A percentile compares a stretch with the other conserved stretches of the same genome.
These are phyloP conservation scores for Populus davidiana DNA, from an alignment of 345 rosid genomes.

Conservation along the genomic window DNA sequence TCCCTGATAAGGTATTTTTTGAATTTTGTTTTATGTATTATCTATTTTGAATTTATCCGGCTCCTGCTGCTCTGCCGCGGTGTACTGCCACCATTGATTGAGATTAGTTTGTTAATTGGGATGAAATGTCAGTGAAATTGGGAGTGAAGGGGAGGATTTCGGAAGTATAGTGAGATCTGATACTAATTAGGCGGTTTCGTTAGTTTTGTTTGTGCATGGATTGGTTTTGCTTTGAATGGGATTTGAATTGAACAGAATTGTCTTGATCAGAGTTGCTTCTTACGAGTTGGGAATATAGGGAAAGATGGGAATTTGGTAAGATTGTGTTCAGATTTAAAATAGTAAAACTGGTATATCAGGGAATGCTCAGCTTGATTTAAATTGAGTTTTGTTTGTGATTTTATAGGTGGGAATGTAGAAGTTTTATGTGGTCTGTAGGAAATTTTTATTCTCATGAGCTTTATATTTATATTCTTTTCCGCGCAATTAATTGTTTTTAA, in stretches of 20 bases:
- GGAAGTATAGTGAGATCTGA: slow-evolving; percentile 6
- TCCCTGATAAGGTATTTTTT: slow-evolving; percentile 62
- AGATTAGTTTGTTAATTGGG: not conserved
- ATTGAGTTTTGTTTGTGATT: not conserved
- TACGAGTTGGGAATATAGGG: not conserved
- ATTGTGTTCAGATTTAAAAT: not conserved
- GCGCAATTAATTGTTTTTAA: not conserved
- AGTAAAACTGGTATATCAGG: not conserved
- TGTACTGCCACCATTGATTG: not conserved
- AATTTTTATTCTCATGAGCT: not conserved
- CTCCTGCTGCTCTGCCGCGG: no score
- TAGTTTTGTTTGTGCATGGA: not conserved
- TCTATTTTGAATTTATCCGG: not conserved
- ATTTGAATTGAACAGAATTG: not conserved
- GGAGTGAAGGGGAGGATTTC: not conserved
- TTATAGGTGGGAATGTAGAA: not conserved
- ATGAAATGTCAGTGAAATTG: not conserved
- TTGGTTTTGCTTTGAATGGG: not conserved
- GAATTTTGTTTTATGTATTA: not conserved
- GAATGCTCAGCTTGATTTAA: slow-evolving; percentile 1
- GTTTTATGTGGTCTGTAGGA: not conserved
- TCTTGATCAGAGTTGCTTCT: not conserved
- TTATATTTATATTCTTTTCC: not conserved
- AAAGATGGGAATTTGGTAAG: not conserved
- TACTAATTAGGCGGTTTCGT: not conserved